phyloP scores from a whole-genome alignment of 345 rosid genomes.

The Camelina hispida region DNA sequence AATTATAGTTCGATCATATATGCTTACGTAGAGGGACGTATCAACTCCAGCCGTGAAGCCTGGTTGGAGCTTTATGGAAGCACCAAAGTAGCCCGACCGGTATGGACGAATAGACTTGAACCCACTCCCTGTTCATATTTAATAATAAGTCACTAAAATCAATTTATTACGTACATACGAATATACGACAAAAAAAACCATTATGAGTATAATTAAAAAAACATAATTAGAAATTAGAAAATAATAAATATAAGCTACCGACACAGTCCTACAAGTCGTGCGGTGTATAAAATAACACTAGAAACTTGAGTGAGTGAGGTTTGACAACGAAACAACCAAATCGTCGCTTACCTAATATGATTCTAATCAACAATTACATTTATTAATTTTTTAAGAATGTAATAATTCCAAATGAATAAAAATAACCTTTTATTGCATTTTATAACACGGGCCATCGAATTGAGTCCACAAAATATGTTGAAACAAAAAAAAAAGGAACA shows the following conservation, averaged over 20 bases:
- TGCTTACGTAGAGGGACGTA: conserved; percentile 75
- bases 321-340: conserved; percentile 11
- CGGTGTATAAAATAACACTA: conserved; percentile 22
- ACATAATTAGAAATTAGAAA: background rate
- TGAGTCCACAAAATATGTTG: conserved; percentile 1
- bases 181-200: background rate
- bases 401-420: background rate
- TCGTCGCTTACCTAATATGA: background rate
- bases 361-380: background rate
- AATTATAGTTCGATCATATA: background rate
- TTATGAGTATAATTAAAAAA: background rate
- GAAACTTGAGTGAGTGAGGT: conserved; percentile 5
- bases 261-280: conserved; percentile 15
- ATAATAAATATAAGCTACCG: conserved; percentile 25
- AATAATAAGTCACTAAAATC: conserved; percentile 7
- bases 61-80: conserved; percentile 79
- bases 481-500: conserved; percentile 1
- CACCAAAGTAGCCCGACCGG: conserved; percentile 82
- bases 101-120: conserved; percentile 74
- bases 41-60: conserved; percentile 97
- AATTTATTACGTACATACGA: background rate
- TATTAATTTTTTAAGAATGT: background rate
- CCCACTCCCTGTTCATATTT: conserved; percentile 75
- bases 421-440: background rate
- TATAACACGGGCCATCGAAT: conserved; percentile 12